Evolutionary conservation across 2,329 filamentous ascomycete genomes (phyloP), one percentile per base, ranked within the genome.

Genomic region (Ceratocystis eucalypticola): DNA sequence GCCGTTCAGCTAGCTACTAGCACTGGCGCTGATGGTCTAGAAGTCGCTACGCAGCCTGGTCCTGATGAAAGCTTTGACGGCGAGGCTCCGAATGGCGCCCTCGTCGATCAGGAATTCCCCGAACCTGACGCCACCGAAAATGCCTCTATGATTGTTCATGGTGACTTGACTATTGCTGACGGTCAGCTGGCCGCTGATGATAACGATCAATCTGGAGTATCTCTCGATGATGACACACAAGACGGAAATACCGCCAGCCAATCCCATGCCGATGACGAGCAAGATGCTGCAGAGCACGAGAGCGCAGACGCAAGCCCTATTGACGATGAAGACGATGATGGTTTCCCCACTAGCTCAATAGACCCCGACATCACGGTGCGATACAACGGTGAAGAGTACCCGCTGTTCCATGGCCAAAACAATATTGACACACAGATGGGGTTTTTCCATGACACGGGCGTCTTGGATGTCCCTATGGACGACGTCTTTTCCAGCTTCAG

Each of bases 401-500:
- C 77, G 2, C 71, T 78, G 44, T 76, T 79, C 65, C 76, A 72
- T 48, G 69, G 69, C 15, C 68, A 70, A 25, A 66, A 65, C 57
- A 69, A 67, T 10, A 68, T 67, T 48, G 68, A 70, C 69, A 70
- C 25, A 69, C 74, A 20, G 72, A 77, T 59, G 71, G 77, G 78
- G 7, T 83, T 82, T 68, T 79, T 82, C 48, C 74, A 78, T 6
- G 75, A 78, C 46, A 68, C 71, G 0, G 75, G 75, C 15, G 73
- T 78, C 2, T 70, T 82, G 20, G 76, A 80, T 48, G 74, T 75
- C 10, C 77, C 76, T 1, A 75, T 83, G 62, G 77, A 78, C 20
- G 73, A 74, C 6, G 73, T 83, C 10, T 70, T 83, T 62, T 71
- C 74, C 20, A 75, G 75, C 4, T 73, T 83, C 37, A 78, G 80